Evolutionary conservation across 108 stramenopile genomes (phyloP).

Genomic region (Fragilariopsis cylindrus): DNA sequence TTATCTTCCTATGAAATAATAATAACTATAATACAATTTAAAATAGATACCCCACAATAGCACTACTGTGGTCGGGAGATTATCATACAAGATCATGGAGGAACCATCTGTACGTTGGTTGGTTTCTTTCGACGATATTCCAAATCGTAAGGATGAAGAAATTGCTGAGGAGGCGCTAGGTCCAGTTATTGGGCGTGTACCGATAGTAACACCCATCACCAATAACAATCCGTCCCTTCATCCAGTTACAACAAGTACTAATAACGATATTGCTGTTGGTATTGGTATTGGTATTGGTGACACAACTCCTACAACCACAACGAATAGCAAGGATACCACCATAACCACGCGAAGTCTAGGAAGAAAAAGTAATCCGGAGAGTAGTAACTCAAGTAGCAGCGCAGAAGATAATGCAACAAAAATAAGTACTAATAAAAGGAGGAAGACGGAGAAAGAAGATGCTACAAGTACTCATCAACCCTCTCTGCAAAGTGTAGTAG

Average conservation of each 20-base stretch:
- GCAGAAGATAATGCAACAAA: constrained; percentile 5
- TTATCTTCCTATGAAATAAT: not conserved
- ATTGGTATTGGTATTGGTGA: not conserved
- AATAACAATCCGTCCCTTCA: not conserved
- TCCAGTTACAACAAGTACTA: not conserved
- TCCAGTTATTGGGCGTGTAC: constrained; percentile 5
- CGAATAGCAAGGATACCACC: not conserved
- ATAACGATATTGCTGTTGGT: not conserved
- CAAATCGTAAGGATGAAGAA: constrained; percentile 29
- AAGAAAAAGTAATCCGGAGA: not conserved
- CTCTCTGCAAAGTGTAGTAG: too few species aligned
- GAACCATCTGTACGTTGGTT: constrained; percentile 22
- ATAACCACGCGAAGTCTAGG: not conserved
- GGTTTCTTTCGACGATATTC: constrained; percentile 32
- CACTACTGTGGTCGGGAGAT: constrained; percentile 16
- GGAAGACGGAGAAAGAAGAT: not conserved
- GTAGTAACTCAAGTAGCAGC: not conserved
- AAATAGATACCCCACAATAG: not conserved
- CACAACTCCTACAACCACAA: not conserved
- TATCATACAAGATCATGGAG: constrained; percentile 10
- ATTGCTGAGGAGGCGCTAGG: constrained; percentile 16
- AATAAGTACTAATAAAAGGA: constrained; percentile 10
- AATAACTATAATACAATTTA: not conserved
- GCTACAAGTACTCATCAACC: not conserved
- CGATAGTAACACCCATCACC: not conserved